These are phyloP conservation scores for Sporothrix globosa DNA, from an alignment of 2,329 filamentous ascomycete genomes.

Conservation along the genomic window DNA sequence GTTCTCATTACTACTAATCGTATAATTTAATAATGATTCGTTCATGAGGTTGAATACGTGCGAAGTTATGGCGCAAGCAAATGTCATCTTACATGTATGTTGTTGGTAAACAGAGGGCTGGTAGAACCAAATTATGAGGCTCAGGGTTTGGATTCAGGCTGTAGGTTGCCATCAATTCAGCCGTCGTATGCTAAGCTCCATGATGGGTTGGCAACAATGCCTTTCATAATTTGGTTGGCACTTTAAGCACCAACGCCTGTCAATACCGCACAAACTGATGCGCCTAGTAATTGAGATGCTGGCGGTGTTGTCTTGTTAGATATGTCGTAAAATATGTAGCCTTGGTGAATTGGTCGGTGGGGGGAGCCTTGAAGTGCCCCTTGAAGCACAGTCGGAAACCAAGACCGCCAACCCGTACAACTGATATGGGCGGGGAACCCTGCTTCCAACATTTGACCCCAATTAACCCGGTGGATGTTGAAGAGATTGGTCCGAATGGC, in stretches of 20 bases:
- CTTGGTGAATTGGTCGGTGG: not conserved
- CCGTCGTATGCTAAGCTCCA: no score
- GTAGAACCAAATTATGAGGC: not conserved
- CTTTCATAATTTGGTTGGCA: not conserved
- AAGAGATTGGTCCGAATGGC: not conserved
- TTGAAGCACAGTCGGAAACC: not conserved
- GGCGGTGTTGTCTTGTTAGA: not conserved
- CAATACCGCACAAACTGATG: not conserved
- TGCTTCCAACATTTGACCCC: not conserved
- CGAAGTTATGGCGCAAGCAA: no score
- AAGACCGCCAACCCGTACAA: not conserved
- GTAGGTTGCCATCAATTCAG: not conserved
- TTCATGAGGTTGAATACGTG: no score
- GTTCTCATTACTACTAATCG: no score
- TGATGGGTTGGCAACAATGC: not conserved
- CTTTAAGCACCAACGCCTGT: not conserved
- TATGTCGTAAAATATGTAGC: not conserved
- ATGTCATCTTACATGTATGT: no score
- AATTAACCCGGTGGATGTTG: no score
- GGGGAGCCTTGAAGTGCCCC: not conserved
- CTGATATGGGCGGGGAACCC: not conserved
- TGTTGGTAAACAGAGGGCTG: not conserved
- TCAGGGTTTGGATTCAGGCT: not conserved
- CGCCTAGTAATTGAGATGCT: not conserved
- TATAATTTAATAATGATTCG: no score